Conservation (phyloP, 176 grass and related monocot genomes). For the Aegilops longissima region DNA sequence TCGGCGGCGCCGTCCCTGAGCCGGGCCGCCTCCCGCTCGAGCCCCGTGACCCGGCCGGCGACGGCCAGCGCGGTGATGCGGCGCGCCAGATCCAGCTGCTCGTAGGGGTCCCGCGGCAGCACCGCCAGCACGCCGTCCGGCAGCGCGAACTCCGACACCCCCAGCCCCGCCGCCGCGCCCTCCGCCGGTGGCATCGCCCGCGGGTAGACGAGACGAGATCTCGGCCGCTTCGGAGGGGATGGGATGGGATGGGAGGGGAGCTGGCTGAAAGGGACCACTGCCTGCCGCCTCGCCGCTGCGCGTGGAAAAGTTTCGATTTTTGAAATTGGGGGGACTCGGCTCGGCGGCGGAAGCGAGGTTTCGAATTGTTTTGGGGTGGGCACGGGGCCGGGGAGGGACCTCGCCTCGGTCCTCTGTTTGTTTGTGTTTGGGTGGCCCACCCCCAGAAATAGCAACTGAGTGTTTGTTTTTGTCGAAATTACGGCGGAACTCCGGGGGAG, state of each 20-base stretch:
- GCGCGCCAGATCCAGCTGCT: slow-evolving; percentile 90
- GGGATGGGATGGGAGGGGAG: no score
- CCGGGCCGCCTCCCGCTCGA: slow-evolving; percentile 67
- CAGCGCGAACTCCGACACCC: slow-evolving; percentile 48
- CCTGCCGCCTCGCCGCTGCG: slow-evolving; percentile 29
- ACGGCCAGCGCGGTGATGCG: slow-evolving; percentile 91
- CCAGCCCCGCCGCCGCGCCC: neutral
- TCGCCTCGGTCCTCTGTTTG: slow-evolving; percentile 19
- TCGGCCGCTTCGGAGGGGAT: neutral
- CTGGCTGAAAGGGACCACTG: slow-evolving; percentile 25
- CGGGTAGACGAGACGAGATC: neutral
- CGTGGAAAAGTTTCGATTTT: slow-evolving; percentile 29
- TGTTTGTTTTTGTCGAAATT: no score
- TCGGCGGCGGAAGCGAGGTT: slow-evolving; percentile 50
- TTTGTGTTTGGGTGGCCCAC: neutral
- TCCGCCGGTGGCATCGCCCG: slow-evolving; percentile 34
- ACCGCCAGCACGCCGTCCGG: slow-evolving; percentile 70
- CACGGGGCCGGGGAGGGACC: neutral
- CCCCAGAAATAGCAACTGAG: neutral
- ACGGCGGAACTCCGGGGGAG: no score
- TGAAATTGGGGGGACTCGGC: slow-evolving; percentile 16
- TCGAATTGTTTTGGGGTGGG: slow-evolving; percentile 25
- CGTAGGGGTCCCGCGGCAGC: slow-evolving; percentile 76
- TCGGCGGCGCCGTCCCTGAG: slow-evolving; percentile 58
- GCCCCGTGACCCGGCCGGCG: slow-evolving; percentile 62